Conservation (phyloP, 305 asterid genomes). For the Petunia hybrid region DNA sequence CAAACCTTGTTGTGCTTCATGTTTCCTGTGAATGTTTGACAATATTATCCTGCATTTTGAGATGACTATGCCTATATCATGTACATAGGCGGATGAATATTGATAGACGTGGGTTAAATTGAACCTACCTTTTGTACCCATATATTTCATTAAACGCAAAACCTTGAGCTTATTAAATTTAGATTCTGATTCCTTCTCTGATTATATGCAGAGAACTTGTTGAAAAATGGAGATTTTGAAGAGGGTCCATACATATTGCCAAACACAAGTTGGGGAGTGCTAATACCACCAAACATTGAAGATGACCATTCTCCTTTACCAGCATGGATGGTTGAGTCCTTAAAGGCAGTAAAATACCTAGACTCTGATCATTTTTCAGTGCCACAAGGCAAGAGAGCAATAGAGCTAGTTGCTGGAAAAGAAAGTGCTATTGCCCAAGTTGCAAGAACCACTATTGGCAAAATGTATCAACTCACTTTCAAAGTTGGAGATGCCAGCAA, state of each 20-base stretch:
- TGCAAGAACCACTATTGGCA: conserved; percentile 66
- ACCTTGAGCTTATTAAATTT: too few species aligned
- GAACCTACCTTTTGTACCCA: too few species aligned
- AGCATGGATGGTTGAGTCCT: conserved; percentile 96
- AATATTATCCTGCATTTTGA: background rate
- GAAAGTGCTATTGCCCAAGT: conserved; percentile 96
- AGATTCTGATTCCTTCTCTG: background rate
- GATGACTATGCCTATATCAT: too few species aligned
- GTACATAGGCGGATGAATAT: too few species aligned
- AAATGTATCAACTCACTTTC: conserved; percentile 72
- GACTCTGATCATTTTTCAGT: conserved; percentile 87
- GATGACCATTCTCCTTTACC: conserved; percentile 94
- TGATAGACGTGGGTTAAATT: too few species aligned
- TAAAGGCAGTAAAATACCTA: conserved; percentile 90
- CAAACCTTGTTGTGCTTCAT: conserved; percentile 1
- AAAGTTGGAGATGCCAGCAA: conserved; percentile 95
- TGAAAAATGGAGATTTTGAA: conserved; percentile 90
- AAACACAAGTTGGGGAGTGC: conserved; percentile 94
- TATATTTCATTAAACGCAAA: too few species aligned
- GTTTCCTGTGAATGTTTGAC: too few species aligned
- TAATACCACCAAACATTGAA: conserved; percentile 90
- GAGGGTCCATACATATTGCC: conserved; percentile 94
- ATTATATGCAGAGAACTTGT: conserved; percentile 62
- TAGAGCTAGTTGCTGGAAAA: conserved; percentile 93
- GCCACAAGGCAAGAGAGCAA: conserved; percentile 80